Base-by-base conservation (phyloP, 768 basidiomycete species). In the Podaxis sp. region DNA sequence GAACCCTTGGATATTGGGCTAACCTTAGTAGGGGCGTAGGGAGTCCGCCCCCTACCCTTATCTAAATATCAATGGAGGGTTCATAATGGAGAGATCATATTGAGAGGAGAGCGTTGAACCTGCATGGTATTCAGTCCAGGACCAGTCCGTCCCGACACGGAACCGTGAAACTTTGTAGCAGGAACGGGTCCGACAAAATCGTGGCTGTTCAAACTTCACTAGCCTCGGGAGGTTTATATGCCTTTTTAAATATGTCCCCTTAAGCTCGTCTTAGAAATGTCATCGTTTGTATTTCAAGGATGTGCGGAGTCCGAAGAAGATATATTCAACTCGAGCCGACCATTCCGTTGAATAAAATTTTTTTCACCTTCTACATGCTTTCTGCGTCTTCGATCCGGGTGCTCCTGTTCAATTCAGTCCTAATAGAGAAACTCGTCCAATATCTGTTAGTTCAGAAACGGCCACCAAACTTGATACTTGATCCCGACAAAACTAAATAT, bases 131-230 rank as follows among this genome's bases (percentile, higher is more conserved):
- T 46, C 44, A 46, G 10, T 44, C 15, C 51, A 20, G 12, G 24
- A 41, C 12, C 12, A 33, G 33, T 24, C 48, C 44, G 15, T 48
- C 57, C 57, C 57, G 48, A 58, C 26, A 50, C 57, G 44, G 57
- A 50, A 4, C 57, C 33, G 46, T 50, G 12, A 44, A 13, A 8
- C n/a, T 22, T 15, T 46, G 13, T 15, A 30, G 46, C 28, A 10
- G 22, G 36, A 55, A 55, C 37, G 37, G 36, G 22, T 24, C 54
- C 36, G 37, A n/a, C 38, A 38, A 6, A 53, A 53, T 53, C 26
- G 51, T 30, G 28, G 8, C 28, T 28, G 15, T 44, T 12, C 15
- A 17, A n/a, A 13, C 13, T 44, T 44, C n/a, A 15, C 41, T 15
- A 20, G 12, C 13, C 41, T n/a, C 15, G 15, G 13, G 15, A 20